Evolutionary conservation across 768 basidiomycete genomes (phyloP), one percentile per base, ranked within the genome.

Genomic region (Pleurotus tuber-regium): DNA sequence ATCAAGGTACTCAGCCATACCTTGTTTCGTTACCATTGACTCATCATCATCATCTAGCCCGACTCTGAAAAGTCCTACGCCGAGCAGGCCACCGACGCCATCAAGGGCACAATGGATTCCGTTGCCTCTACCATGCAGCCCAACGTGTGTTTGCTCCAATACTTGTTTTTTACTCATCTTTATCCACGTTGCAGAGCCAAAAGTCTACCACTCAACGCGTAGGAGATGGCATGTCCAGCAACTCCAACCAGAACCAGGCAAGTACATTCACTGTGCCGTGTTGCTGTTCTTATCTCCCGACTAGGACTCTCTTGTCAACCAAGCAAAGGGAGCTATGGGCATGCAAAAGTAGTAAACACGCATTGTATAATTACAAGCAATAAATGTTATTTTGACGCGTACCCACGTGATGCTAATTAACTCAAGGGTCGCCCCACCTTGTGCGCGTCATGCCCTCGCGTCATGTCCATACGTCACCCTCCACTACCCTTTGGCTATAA

Each of bases 271-370:
- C 19, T 41, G 24, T 38, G n/a, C 12, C 18, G 1, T 6, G 21
- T 18, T 10, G 21, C 16, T 19, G 12, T 9, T 14, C n/a, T n/a
- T n/a, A n/a, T n/a, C n/a, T n/a, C n/a, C 1, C 35, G n/a, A n/a
- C n/a, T n/a, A 75, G 67, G 69, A 71, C 4, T 76, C 75, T 6
- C 29, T 83, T 28, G 36, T 77, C n/a, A 65, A 71, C 62, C 78
- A 79, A 71, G 76, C 78, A 35, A 80, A 81, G 74, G 67, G 75
- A 56, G 69, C 77, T 26, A 63, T 80, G 50, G 80, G 79, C n/a
- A n/a, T n/a, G n/a, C n/a, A n/a, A n/a, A n/a, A n/a, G n/a, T n/a
- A n/a, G n/a, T n/a, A n/a, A n/a, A n/a, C n/a, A n/a, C n/a, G n/a
- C n/a, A n/a, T n/a, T n/a, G n/a, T n/a, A n/a, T n/a, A n/a, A n/a